Conservation (phyloP, 129 eudicot genomes). For the Saposhnikovia divaricata region DNA sequence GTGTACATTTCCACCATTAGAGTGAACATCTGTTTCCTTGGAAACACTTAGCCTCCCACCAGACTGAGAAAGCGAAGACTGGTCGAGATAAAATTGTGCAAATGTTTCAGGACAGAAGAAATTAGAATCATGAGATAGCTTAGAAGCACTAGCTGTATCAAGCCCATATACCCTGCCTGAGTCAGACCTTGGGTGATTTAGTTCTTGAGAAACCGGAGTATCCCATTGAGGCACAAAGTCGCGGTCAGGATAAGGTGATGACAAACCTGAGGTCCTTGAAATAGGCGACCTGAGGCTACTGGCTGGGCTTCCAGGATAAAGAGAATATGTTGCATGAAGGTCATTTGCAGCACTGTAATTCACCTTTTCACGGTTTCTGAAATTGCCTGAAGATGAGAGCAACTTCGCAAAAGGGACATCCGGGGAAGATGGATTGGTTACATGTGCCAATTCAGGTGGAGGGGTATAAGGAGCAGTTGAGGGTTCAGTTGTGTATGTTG, state of each 20-base stretch:
- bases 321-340: constrained; percentile 68
- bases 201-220: constrained; percentile 30
- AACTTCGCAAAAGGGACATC: constrained; percentile 94
- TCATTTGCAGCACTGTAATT: constrained; percentile 50
- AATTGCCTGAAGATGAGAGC: constrained; percentile 51
- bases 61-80: constrained; percentile 60
- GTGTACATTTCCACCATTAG: constrained; percentile 57
- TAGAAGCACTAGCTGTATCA: constrained; percentile 29
- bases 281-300: constrained; percentile 72
- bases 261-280: constrained; percentile 49
- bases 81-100: constrained; percentile 85
- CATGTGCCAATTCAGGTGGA: constrained; percentile 88
- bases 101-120: constrained; percentile 96
- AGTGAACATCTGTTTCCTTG: constrained; percentile 68
- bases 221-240: constrained; percentile 54
- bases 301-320: constrained; percentile 87
- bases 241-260: constrained; percentile 55
- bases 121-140: constrained; percentile 68
- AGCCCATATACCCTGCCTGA: constrained; percentile 32
- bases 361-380: constrained; percentile 37
- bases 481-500: constrained; percentile 94
- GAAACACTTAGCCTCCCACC: constrained; percentile 92
- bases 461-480: constrained; percentile 98
- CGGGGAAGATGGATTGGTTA: constrained; percentile 95
- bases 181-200: constrained; percentile 33